Conservation (phyloP, 2,329 filamentous ascomycete genomes). For the Verticillium nonalfalfae region DNA sequence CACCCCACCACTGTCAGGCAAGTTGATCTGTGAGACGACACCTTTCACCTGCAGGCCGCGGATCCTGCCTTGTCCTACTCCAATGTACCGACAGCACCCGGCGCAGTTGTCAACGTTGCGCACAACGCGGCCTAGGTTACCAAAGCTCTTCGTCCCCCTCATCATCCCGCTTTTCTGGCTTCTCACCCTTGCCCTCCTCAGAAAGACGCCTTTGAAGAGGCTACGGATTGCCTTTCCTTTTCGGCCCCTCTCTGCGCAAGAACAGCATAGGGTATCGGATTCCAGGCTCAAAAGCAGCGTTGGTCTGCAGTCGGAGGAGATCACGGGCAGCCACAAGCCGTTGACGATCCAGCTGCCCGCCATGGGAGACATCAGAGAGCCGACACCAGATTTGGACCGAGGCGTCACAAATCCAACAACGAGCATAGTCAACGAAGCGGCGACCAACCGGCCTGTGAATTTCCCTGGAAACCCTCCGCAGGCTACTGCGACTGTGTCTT, state of each 20-base stretch:
- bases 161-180: neutral
- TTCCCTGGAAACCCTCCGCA: neutral
- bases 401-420: too few species aligned
- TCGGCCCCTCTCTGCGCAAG: neutral
- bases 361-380: neutral
- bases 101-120: neutral
- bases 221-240: neutral
- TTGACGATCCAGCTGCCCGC: neutral
- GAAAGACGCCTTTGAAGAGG: neutral
- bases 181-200: neutral
- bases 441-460: neutral
- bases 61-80: neutral
- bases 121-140: neutral
- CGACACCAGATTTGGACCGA: too few species aligned
- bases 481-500: neutral
- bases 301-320: neutral
- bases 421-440: too few species aligned
- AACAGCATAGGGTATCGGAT: neutral
- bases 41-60: neutral
- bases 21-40: neutral
- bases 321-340: neutral
- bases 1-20: neutral
- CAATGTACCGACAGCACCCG: neutral
- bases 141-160: neutral
- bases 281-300: neutral